Evolutionary conservation across 2,329 filamentous ascomycete species (phyloP), one percentile per base, ranked within the genome.

Genomic region (Alternaria metachromatica): DNA sequence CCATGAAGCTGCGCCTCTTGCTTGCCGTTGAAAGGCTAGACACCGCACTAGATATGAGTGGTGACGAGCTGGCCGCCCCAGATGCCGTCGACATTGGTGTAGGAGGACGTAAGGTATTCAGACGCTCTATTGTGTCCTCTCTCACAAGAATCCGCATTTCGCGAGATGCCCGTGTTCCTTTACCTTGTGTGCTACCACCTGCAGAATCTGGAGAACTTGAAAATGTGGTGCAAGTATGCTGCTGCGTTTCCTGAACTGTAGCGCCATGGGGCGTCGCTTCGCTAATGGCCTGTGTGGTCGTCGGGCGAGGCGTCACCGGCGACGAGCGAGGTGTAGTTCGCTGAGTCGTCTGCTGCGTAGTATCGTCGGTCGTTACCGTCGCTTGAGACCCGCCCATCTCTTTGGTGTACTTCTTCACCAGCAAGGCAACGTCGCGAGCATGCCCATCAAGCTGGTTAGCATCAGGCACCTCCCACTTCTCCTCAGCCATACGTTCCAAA

Each of bases 401-500:
- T 20, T 55, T 49, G 10, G 51, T 44, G 46, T 77, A 77, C 44
- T 69, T 72, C 25, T 69, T 62, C 2, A 56, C 70, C 5, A 77
- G 58, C 12, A 74, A 26, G 7, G 72, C 75, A 8, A 79, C 72
- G 30, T 79, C 76, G 62, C 62, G 73, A 8, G 75, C 75, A 55
- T 77, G 75, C 0, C 76, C 71, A 21, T 75, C 65, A 6, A 77
- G 68, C 25, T 70, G 65, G 21, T 72, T 67, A 8, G 69, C 64
- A 45, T 75, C 64, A 10, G 75, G 76, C 3, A 72, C 60, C 6
- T 72, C 65, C 72, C 72, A 78, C 45, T 90, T 88, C 28, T 86
- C 81, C 28, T 83, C 78, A 0, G 92, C 93, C 73, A 92, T 83
- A 6, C 84, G 76, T 69, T 94, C 91, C 4, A 97, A 82, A 57